Evolutionary conservation across 192 early-diverging fungal species (phyloP).

Genomic region (Coemansia sp.): DNA sequence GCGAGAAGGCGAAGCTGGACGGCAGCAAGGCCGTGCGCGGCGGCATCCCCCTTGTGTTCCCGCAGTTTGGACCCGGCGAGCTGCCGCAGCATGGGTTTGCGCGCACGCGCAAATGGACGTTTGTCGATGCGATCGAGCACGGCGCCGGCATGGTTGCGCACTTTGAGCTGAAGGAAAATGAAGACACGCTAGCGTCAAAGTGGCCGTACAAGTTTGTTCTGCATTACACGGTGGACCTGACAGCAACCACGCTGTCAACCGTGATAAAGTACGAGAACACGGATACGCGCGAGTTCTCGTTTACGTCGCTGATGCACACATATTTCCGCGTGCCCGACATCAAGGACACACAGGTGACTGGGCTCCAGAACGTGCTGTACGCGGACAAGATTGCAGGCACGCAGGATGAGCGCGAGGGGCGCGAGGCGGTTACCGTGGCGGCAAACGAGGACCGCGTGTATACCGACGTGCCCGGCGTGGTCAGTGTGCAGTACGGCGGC

Average conservation of each 20-base stretch:
- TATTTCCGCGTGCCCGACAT: slow-evolving; percentile 77
- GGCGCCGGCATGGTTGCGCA: slow-evolving; percentile 39
- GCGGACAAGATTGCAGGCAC: slow-evolving; percentile 68
- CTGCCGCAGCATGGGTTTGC: slow-evolving; percentile 58
- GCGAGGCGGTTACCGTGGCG: slow-evolving; percentile 56
- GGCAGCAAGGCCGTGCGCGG: slow-evolving; percentile 92
- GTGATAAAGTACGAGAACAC: slow-evolving; percentile 71
- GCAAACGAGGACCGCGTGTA: slow-evolving; percentile 88
- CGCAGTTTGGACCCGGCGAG: slow-evolving; percentile 52
- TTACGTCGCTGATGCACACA: slow-evolving; percentile 90
- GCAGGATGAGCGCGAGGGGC: slow-evolving; percentile 34
- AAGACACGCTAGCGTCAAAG: slow-evolving; percentile 29
- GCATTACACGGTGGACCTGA: slow-evolving; percentile 76
- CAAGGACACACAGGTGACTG: slow-evolving; percentile 56
- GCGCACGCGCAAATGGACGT: slow-evolving; percentile 40
- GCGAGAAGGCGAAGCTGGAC: slow-evolving; percentile 73
- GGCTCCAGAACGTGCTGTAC: slow-evolving; percentile 61
- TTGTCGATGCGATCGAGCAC: slow-evolving; percentile 18
- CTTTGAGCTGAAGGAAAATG: slow-evolving; percentile 38
- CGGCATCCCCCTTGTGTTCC: slow-evolving; percentile 60
- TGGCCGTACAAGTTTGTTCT: slow-evolving; percentile 69
- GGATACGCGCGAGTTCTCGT: slow-evolving; percentile 64
- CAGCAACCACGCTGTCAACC: slow-evolving; percentile 67
- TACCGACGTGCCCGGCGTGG: slow-evolving; percentile 55
- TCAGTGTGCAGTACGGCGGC: slow-evolving; percentile 20